phyloP scores from a whole-genome alignment of 352 stramenopile species.

The Phytopythium sindhum region DNA sequence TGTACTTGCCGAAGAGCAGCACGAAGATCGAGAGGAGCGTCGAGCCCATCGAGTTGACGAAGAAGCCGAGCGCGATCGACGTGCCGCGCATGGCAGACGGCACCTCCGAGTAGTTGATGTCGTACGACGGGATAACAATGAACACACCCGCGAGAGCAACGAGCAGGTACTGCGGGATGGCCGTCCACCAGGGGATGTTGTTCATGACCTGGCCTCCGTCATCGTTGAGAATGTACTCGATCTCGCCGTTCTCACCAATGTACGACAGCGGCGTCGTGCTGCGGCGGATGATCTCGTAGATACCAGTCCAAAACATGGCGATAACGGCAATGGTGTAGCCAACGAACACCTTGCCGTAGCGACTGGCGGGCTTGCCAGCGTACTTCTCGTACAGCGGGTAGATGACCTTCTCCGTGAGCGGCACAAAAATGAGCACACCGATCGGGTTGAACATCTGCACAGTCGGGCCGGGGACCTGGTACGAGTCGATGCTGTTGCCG shows the following conservation, averaged over 20 bases:
- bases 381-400: conserved; percentile 42
- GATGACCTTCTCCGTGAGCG: conserved; percentile 32
- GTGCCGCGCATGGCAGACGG: conserved; percentile 28
- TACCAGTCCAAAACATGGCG: conserved; percentile 37
- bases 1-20: conserved; percentile 56
- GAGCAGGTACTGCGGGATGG: conserved; percentile 32
- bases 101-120: conserved; percentile 43
- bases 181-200: conserved; percentile 29
- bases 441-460: conserved; percentile 50
- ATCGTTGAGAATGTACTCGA: conserved; percentile 27
- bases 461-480: conserved; percentile 43
- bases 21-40: conserved; percentile 54
- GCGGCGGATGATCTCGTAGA: conserved; percentile 33
- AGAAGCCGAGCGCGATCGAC: conserved; percentile 35
- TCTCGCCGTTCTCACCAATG: conserved; percentile 14
- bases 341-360: conserved; percentile 30
- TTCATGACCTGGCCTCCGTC: conserved; percentile 31
- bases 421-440: conserved; percentile 34
- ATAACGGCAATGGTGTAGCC: conserved; percentile 29
- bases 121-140: conserved; percentile 33
- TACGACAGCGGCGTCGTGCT: conserved; percentile 17
- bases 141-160: conserved; percentile 27
- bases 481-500: conserved; percentile 22
- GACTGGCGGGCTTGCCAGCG: conserved; percentile 31
- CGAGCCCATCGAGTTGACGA: conserved; percentile 51